These are phyloP conservation scores for Beta lomatogona DNA, from an alignment of 179 eudicot species.

Conservation along the genomic window DNA sequence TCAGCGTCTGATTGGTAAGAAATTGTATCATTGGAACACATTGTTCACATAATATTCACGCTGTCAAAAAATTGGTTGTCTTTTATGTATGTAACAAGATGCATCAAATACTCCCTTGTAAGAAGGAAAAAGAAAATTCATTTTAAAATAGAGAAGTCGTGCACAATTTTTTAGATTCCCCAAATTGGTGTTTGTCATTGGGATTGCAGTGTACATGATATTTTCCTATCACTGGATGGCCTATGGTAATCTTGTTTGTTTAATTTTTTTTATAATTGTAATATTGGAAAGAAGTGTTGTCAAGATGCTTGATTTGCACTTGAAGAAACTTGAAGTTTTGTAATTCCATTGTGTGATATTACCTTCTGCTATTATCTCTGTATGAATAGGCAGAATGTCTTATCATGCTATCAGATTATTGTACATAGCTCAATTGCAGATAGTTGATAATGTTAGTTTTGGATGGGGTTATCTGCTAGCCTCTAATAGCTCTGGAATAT, in stretches of 20 bases:
- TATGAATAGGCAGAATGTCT: not conserved
- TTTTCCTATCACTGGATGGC: not conserved
- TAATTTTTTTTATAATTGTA: not conserved
- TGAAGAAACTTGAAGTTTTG: not conserved
- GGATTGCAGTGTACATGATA: not conserved
- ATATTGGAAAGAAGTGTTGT: not conserved
- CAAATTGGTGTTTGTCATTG: not conserved
- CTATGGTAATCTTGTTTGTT: not conserved
- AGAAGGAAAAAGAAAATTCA: not conserved
- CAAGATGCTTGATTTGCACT: not conserved
- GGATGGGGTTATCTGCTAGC: not conserved
- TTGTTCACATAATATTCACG: not conserved
- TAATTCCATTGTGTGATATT: not conserved
- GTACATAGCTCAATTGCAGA: not conserved
- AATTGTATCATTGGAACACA: not conserved
- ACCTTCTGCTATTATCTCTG: not conserved
- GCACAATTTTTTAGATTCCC: not conserved
- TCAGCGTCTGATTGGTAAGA: conserved; percentile 87
- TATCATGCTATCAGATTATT: not conserved
- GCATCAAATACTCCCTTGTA: not conserved
- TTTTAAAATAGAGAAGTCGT: too few species aligned
- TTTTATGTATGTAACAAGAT: not conserved
- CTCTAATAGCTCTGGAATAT: not conserved
- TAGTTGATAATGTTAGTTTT: not conserved
- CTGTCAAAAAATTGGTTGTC: not conserved